Base-by-base conservation (phyloP, 805 yeast species). In the Metschnikowia cerradonensis region DNA sequence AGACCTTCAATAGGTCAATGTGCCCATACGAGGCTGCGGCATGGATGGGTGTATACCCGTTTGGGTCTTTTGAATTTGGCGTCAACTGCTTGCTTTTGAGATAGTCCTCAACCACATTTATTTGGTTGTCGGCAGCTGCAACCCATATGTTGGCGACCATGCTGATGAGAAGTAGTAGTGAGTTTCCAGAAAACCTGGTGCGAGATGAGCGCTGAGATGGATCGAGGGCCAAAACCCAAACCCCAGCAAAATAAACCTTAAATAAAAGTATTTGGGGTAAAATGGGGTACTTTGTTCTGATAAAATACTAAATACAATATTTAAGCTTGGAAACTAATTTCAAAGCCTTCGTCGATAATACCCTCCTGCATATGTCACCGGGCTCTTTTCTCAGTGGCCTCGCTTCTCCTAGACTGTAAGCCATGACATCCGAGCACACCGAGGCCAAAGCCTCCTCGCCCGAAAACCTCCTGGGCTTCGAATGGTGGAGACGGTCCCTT, bases 1-100 rank as follows among this genome's bases (percentile, higher is more conserved):
- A 72, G 55, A 77, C 79, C 50, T 70, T 66, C 36, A 94, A 71
- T 37, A 94, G 71, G 8, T 86, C 90, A 2, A 70, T 59, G 64
- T 92, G 91, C 7, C 92, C 92, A 67, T 94, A 94, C 1, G 97
- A 86, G 2, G 95, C 96, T 1, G 99, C 98, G 0, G 99, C 99
- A 66, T 94, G 99, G 11, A 94, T 78, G 6, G 99, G 96, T 0
- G 98, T 92, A 68, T 95, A 94, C 0, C 99, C 99, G 61, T 91
- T 89, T 1, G 88, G 87, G 66, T 94, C 99, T 55, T 84, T 81
- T 6, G 86, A 78, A 61, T 89, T 86, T 3, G 97, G 80, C 2
- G 83, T 76, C 55, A 72, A 74, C 5, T 70, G 61, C 0, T 84
- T 86, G 0, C 77, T 60, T 10, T 67, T 72, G 6, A 94, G 68